Evolutionary conservation across 306 rosid species (phyloP), one percentile per base, ranked within the genome.

Genomic region (Pterocarpus macrocarpus): DNA sequence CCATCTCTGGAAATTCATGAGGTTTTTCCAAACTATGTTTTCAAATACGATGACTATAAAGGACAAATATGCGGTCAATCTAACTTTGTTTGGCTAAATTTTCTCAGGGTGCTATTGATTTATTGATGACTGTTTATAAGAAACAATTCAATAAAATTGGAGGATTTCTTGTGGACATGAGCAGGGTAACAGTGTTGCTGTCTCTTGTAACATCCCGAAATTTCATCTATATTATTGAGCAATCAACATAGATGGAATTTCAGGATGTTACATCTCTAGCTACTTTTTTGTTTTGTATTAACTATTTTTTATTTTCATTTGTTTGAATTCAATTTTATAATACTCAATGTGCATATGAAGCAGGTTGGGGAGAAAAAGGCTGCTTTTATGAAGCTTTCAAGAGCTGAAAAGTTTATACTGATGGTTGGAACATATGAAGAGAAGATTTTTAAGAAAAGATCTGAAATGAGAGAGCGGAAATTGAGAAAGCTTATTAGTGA

Each of bases 401-500:
- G 90, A 71, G 92, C 85, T 28, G 95, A 91, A 71, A 86, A 66
- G 2, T 91, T 89, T 64, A 76, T 88, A 61, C 89, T 84, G 36
- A 58, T 49, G 57, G 86, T 89, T 79, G 91, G 92, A 3, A 1
- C 74, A 0, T 74, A 76, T 36, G 96, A 91, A 73, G 93, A 91
- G 16, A 78, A 79, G 53, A 79, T 88, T 17, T 89, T 89, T 41
- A 71, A 36, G 39, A 91, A 57, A 85, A 85, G 92, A 81, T 73
- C 79, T 0, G 82, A 77, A 9, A n/a, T 86, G 2, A 63, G 61
- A 14, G 88, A 74, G 7, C 16, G 43, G 2, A 61, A 6, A 49
- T 67, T 88, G 56, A 82, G 35, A 77, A 53, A 74, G 55, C 50
- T 81, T 41, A 17, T 83, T 33, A 44, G 45, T 64, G 72, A 73